Evolutionary conservation across 371 early-diverging fungal species (phyloP), one percentile per base, ranked within the genome.

Genomic region (Phascolomyces articulosus): DNA sequence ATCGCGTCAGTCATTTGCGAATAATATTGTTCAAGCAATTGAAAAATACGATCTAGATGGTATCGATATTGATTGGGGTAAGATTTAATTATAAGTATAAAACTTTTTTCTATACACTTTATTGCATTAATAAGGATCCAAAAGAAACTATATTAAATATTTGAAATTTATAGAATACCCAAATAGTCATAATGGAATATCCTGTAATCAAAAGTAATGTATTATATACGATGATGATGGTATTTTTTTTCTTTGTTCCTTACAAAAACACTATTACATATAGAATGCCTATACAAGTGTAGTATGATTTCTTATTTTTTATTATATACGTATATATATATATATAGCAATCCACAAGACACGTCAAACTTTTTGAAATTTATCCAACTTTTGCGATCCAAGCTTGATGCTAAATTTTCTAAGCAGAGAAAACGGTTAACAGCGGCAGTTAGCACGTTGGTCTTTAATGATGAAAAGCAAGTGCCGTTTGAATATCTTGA

Each of bases 1-100:
- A 15, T 63, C 54, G 2, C 64, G 74, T 3, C 28, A 65, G 3
- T 59, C 40, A 0, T 71, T 80, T 55, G 71, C 58, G 13, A 62
- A 72, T 10, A 75, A 60, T 11, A 53, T 80, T 24, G 67, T 76
- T 18, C 21, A 65, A 11, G 24, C 71, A 27, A 74, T 80, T 24
- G 62, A 70, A 7, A 57, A 82, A 3, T 83, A 75, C 48, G 40
- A 73, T 18, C 68, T 90, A n/a, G 87, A 88, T 71, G 90, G 88
- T 4, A 69, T 84, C 27, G 85, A 85, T 51, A 74, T 85, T 55
- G 87, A 86, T 65, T 86, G 84, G 84, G 80, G 79, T 78, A 75
- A 66, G 47, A 21, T 11, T 23, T 20, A 51, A 4, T 18, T 23
- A 23, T 20, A 31, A 40, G 4, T 23, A 18, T 21, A 15, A n/a